Evolutionary conservation across 352 stramenopile genomes (phyloP), one percentile per base, ranked within the genome.

Genomic region (Phytophthora crassamura): DNA sequence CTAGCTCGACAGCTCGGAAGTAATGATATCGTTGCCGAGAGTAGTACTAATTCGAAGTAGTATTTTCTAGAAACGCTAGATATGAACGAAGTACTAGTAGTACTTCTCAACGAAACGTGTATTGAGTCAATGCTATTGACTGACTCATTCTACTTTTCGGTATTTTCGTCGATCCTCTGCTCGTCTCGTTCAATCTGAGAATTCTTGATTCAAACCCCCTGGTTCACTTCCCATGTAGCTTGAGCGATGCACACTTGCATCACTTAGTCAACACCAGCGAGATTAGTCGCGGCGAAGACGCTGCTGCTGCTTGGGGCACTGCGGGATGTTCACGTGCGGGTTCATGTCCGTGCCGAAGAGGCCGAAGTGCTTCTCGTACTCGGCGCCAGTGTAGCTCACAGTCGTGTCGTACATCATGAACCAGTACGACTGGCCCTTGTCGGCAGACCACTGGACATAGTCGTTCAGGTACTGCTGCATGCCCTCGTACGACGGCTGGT

Each of bases 331-430:
- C 32, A 86, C 59, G 52, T 83, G 67, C 46, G 72, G 50, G 36
- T 35, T 38, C 56, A 64, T 75, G 66, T 86, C 73, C 53, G 67
- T 69, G 56, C 52, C 57, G 35, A 70, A 78, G 28, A 90, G 67
- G 42, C 81, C 81, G 52, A 88, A 88, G 64, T 77, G 72, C 57
- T 72, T 87, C 60, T 88, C 81, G 65, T 77, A 83, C 30, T 84
- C 59, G 0, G 43, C 49, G 11, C 74, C 69, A 4, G 62, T 67
- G 72, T 88, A 82, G 50, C 72, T 77, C 45, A 67, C 43, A 11
- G 56, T 83, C 43, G 70, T 77, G 62, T 88, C 76, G 72, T 84
- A 88, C 76, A 84, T 79, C 78, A 87, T 84, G 69, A 83, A 87
- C 61, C 66, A 87, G 73, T 77, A 87, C 36, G 72, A 68, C 40